Percentiles rank a stretch among this genome's conserved stretches.
These are phyloP conservation scores for Zygnema cylindricum DNA, from an alignment of 139 green algal genomes.

Conservation along the genomic window DNA sequence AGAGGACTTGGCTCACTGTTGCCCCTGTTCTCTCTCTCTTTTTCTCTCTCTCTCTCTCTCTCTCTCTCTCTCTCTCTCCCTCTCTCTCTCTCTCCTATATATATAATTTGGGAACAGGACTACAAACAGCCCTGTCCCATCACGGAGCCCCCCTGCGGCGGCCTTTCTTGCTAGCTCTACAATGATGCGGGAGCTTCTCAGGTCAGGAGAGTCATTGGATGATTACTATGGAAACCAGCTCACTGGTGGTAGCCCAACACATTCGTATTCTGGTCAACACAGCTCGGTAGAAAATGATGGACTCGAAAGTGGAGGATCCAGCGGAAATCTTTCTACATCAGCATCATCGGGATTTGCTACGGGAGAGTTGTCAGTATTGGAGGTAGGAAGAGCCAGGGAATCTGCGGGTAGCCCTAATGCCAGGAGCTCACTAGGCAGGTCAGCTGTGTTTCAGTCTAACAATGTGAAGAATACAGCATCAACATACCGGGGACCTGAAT, in stretches of 20 bases:
- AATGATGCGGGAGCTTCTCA: background rate
- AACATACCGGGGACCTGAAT: background rate
- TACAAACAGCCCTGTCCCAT: background rate
- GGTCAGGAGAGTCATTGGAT: background rate
- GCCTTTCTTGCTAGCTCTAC: conserved; percentile 28
- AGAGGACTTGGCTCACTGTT: background rate
- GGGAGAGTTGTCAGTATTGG: background rate
- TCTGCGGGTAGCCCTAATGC: background rate
- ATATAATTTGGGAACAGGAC: background rate
- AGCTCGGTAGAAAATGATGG: background rate
- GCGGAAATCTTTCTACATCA: background rate
- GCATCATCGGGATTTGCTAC: background rate
- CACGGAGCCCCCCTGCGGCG: conserved; percentile 24
- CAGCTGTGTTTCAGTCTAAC: background rate
- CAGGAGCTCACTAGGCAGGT: background rate
- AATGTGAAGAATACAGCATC: background rate
- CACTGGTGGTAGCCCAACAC: background rate
- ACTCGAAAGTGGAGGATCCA: background rate
- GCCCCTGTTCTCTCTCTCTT: background rate
- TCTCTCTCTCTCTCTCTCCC: background rate
- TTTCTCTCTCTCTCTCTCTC: background rate
- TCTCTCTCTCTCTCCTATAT: too few relatives aligned
- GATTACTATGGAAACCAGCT: background rate
- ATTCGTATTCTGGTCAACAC: background rate
- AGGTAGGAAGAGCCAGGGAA: background rate